Percentiles rank a stretch among this genome's conserved stretches.
Conservation (phyloP, 2,329 filamentous ascomycete genomes). For the Kalmusia sp. region DNA sequence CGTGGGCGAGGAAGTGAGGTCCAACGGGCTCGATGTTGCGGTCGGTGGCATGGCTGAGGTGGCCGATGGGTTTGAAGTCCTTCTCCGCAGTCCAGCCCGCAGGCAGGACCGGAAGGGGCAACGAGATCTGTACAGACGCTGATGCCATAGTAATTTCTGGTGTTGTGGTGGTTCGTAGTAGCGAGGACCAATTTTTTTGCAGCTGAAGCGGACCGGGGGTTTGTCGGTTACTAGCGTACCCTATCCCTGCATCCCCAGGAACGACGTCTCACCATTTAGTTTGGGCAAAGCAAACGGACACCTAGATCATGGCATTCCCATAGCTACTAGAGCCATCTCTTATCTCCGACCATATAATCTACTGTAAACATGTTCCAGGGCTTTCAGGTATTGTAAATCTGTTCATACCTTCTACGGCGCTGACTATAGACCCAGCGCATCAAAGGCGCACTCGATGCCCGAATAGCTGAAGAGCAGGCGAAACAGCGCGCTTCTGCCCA, state of each 20-base stretch:
- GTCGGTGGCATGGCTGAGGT: constrained; percentile 78
- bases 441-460: constrained; percentile 83
- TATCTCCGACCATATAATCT: constrained; percentile 21
- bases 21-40: constrained; percentile 95
- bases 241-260: constrained; percentile 11
- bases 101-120: constrained; percentile 77
- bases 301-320: constrained; percentile 20
- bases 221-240: background rate
- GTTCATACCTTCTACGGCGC: constrained; percentile 10
- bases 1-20: constrained; percentile 96
- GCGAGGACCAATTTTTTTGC: background rate
- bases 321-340: constrained; percentile 12
- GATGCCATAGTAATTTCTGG: constrained; percentile 46
- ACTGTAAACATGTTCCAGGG: constrained; percentile 45
- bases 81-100: constrained; percentile 86
- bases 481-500: constrained; percentile 65
- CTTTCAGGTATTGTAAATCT: constrained; percentile 29
- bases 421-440: constrained; percentile 65
- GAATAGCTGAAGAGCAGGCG: constrained; percentile 90
- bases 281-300: constrained; percentile 24
- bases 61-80: constrained; percentile 85
- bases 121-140: constrained; percentile 68
- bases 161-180: constrained; percentile 7
- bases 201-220: background rate
- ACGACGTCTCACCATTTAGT: constrained; percentile 29